phyloP scores from a whole-genome alignment of 1,284 basidiomycete species.

The Phellopilus nigrolimitatus region DNA sequence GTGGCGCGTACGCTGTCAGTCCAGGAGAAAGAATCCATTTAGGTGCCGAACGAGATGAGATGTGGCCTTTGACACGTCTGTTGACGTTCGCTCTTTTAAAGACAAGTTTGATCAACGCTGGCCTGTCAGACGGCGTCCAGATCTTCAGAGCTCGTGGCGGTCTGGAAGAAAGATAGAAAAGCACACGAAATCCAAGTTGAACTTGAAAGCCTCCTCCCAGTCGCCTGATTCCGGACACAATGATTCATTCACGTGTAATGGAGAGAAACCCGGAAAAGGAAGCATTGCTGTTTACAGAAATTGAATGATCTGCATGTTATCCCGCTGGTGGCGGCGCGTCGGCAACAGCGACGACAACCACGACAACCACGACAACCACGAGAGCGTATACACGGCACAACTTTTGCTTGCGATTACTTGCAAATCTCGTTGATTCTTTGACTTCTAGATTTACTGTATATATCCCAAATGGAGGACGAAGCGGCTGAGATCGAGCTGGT shows the following conservation, averaged over 20 bases:
- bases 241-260: neutral
- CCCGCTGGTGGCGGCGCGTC: neutral
- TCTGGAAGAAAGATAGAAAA: neutral
- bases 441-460: neutral
- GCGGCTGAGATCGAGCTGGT: constrained; percentile 74
- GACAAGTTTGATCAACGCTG: neutral
- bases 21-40: constrained; percentile 56
- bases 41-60: too few relatives aligned
- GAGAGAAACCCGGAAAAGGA: neutral
- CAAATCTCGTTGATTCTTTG: too few relatives aligned
- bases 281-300: neutral
- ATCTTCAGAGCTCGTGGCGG: neutral
- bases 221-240: neutral
- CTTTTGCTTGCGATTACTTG: neutral
- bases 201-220: too few relatives aligned
- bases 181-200: neutral
- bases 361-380: neutral
- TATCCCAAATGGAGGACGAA: constrained; percentile 70
- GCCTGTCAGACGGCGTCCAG: neutral
- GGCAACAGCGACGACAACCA: neutral
- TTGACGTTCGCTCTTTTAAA: too few relatives aligned
- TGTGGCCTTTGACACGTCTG: too few relatives aligned
- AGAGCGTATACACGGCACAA: neutral
- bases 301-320: neutral
- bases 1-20: constrained; percentile 53